These are phyloP conservation scores for Solanum chacoense DNA, from an alignment of 305 asterid species.

Conservation along the genomic window DNA sequence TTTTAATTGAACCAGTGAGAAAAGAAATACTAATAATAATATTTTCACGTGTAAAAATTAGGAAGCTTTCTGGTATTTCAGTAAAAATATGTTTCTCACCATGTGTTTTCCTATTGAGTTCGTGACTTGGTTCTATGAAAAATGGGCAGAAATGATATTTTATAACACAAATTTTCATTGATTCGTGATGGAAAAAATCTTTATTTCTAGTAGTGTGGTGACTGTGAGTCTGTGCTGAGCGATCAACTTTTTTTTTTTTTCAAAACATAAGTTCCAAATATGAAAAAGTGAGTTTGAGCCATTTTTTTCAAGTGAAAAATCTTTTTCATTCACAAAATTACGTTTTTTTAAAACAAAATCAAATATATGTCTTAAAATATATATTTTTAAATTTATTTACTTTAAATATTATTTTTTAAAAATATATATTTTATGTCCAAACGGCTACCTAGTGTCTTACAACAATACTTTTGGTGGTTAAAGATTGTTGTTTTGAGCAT, in stretches of 20 bases:
- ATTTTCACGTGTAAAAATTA: too few relatives aligned
- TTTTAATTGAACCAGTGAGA: too few relatives aligned
- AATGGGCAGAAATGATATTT: not conserved
- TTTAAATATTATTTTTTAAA: not conserved
- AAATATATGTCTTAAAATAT: not conserved
- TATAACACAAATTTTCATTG: not conserved
- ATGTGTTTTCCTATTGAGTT: not conserved
- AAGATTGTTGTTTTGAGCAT: not conserved
- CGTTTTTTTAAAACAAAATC: too few relatives aligned
- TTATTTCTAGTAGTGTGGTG: not conserved
- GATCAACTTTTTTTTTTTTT: not conserved
- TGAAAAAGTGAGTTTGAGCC: not conserved
- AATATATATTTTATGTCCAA: not conserved
- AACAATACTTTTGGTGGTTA: not conserved
- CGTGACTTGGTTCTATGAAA: not conserved
- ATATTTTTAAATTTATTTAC: not conserved
- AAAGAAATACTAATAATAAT: too few relatives aligned
- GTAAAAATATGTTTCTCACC: not conserved
- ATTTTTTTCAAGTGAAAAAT: not conserved
- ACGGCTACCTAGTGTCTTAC: not conserved
- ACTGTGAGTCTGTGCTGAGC: too few relatives aligned
- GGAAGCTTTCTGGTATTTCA: too few relatives aligned
- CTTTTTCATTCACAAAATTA: not conserved
- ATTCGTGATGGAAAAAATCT: too few relatives aligned
- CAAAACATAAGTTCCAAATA: not conserved